Percentiles rank a stretch among this genome's conserved stretches.
Conservation (phyloP, 192 early-diverging fungal species). For the Rhizophagus clarus region DNA sequence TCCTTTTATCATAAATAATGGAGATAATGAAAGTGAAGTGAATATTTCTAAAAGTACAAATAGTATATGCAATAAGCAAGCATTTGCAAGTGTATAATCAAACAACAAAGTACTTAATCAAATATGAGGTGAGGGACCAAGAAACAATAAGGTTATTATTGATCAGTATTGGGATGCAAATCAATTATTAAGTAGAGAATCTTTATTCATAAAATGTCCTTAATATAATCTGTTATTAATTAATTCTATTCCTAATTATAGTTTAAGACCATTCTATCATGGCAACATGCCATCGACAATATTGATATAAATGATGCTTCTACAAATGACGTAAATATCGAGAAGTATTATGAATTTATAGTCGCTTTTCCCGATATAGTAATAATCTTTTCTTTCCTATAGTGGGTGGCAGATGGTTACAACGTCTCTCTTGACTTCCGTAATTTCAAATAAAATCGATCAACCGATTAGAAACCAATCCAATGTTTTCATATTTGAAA, state of each 20-base stretch:
- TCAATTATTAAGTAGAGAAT: neutral
- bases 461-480: constrained; percentile 2
- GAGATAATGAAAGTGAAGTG: too few relatives aligned
- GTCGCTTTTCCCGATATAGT: constrained; percentile 6
- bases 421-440: constrained; percentile 7
- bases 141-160: constrained; percentile 22
- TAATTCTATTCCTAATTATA: constrained; percentile 13
- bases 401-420: constrained; percentile 1
- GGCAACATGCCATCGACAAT: neutral
- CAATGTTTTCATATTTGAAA: constrained; percentile 13
- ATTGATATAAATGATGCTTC: constrained; percentile 10
- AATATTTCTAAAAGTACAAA: too few relatives aligned
- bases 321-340: neutral
- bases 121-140: too few relatives aligned
- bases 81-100: too few relatives aligned
- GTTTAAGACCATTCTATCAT: constrained; percentile 4
- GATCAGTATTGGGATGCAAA: neutral
- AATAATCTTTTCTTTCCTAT: neutral
- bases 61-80: too few relatives aligned
- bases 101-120: too few relatives aligned
- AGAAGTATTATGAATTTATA: neutral
- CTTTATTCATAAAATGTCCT: too few relatives aligned
- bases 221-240: neutral
- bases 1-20: constrained; percentile 10
- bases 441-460: constrained; percentile 10